Base-by-base conservation (phyloP, 1,284 basidiomycete species). In the Neotropicomus parvogracilis region DNA sequence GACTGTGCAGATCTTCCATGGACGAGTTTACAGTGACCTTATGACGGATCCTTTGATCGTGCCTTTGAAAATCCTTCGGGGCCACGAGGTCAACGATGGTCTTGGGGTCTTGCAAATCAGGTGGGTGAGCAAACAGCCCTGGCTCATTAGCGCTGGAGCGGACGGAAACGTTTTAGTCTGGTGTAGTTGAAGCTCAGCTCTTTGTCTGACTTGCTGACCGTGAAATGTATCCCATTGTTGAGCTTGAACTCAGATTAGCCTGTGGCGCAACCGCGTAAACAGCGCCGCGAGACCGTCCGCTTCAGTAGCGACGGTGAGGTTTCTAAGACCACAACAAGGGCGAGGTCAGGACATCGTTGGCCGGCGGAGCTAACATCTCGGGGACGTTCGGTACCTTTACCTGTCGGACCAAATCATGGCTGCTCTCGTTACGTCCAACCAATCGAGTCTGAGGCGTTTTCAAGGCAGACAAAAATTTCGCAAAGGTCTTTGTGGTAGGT, bases 21-120 rank as follows among this genome's bases (percentile, higher is more conserved):
- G 88, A 20, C 86, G 94, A 50, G 90, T 99, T 31, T 98, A 91
- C 71, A 87, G 81, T 60, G 95, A 98, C 66, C 78, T 97, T 43
- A 88, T 95, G 79, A 94, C 91, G 50, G 95, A 97, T 70, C 91
- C 97, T 29, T 75, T 98, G 49, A 94, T 99, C 60, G 95, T 99
- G 0, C 97, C 97, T 26, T 76, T 99, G 60, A 99, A 99, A 72
- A 95, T 99, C 51, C 75, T 99, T 43, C 77, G 91, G 28, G 95
- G 94, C 24, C 97, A 99, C 70, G 73, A 79, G 44, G 72, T 97
- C 46, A 80, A 72, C 49, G 89, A 95, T 27, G 89, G 88, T 1
- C 78, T 99, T 35, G 97, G 97, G 40, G 93, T 98, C 40, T 76
- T 99, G 55, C 88, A 93, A 63, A 74, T 95, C 49, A 82, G 79